These are phyloP conservation scores for Trichoderma orchidacearum DNA, from an alignment of 495 filamentous ascomycete species.

Conservation along the genomic window DNA sequence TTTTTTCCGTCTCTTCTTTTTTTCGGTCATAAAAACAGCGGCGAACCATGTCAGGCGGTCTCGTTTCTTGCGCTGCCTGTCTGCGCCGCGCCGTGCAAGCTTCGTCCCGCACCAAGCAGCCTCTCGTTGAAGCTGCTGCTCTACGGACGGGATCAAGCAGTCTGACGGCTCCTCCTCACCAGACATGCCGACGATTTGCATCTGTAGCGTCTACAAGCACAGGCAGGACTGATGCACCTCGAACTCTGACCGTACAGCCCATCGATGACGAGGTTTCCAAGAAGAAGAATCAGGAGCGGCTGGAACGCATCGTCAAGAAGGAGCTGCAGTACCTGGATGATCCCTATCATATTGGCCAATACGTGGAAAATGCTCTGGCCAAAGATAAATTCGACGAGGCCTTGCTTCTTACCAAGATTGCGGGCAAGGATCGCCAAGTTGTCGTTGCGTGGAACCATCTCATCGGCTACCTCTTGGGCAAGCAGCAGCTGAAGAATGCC, in stretches of 20 bases:
- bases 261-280: neutral
- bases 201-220: neutral
- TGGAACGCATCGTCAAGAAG: conserved; percentile 21
- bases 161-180: too few species aligned
- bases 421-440: conserved; percentile 44
- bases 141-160: too few species aligned
- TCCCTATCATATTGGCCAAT: conserved; percentile 48
- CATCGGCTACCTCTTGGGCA: conserved; percentile 54
- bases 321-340: conserved; percentile 55
- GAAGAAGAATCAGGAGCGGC: conserved; percentile 2
- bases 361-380: conserved; percentile 41
- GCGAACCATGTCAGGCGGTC: neutral
- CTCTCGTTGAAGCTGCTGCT: neutral
- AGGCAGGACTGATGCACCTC: neutral
- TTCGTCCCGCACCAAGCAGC: neutral
- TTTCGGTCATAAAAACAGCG: neutral
- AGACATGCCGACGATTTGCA: neutral
- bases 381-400: conserved; percentile 48
- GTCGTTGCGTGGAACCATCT: conserved; percentile 79
- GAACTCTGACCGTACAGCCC: neutral
- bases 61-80: neutral
- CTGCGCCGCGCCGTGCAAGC: neutral
- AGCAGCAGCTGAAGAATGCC: conserved; percentile 42
- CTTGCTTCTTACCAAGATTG: conserved; percentile 46
- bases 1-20: neutral